phyloP scores from a whole-genome alignment of 768 basidiomycete genomes.

The Auricularia cornea region DNA sequence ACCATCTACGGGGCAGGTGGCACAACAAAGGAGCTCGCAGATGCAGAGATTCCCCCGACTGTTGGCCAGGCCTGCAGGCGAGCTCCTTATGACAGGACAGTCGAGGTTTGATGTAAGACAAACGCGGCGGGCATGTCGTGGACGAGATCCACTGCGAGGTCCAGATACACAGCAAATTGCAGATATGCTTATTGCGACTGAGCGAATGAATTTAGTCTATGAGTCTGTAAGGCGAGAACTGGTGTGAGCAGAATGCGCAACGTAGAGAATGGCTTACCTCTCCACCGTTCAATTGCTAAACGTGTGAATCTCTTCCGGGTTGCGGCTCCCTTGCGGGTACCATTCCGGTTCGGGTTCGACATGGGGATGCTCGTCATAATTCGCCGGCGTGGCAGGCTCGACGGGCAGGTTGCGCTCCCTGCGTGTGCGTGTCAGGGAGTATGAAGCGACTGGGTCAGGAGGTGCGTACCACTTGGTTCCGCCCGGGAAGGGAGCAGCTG shows the following conservation, averaged over 20 bases:
- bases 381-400: neutral
- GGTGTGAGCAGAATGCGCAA: neutral
- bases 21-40: too few relatives aligned
- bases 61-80: too few relatives aligned
- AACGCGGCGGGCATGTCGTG: too few relatives aligned
- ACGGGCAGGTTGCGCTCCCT: slow-evolving; percentile 83
- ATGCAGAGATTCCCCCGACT: too few relatives aligned
- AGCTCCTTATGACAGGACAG: too few relatives aligned
- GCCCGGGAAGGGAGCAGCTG: slow-evolving; percentile 76
- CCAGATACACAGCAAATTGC: too few relatives aligned
- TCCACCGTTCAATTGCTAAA: neutral
- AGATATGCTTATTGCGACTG: too few relatives aligned
- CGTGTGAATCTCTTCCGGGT: neutral
- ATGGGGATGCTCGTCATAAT: slow-evolving; percentile 4
- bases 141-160: too few relatives aligned
- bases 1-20: too few relatives aligned
- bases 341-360: neutral
- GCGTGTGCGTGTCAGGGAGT: slow-evolving; percentile 7
- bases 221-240: neutral
- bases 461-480: slow-evolving; percentile 89
- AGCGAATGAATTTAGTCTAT: too few relatives aligned
- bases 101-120: too few relatives aligned
- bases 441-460: neutral
- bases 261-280: neutral
- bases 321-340: neutral